Conservation (phyloP, 495 filamentous ascomycete species). For the Penicillium robsamsonii region DNA sequence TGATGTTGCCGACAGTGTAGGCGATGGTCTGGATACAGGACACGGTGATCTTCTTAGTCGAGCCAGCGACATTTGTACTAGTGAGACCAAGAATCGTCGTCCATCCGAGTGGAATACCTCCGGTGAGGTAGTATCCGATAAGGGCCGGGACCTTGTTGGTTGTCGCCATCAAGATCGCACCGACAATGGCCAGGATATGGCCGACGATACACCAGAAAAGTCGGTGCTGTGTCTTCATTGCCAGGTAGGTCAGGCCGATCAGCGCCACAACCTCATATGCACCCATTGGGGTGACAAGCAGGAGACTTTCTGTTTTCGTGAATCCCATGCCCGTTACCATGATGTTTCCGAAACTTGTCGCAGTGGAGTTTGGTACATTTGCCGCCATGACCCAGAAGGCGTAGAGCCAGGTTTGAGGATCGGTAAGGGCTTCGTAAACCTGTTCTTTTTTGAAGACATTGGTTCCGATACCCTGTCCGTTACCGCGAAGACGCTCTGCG, state of each 20-base stretch:
- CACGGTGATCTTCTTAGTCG: constrained; percentile 60
- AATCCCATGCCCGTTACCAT: constrained; percentile 33
- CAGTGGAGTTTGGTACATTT: constrained; percentile 44
- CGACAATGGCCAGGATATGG: constrained; percentile 43
- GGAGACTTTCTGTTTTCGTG: constrained; percentile 48
- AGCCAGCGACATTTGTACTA: constrained; percentile 54
- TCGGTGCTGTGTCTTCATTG: constrained; percentile 45
- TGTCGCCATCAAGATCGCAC: constrained; percentile 52
- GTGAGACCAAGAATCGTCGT: constrained; percentile 51
- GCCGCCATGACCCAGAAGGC: constrained; percentile 50
- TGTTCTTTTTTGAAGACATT: constrained; percentile 59
- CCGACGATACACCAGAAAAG: constrained; percentile 25
- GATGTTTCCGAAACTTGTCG: constrained; percentile 33
- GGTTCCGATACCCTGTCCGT: constrained; percentile 59
- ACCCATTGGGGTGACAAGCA: constrained; percentile 59
- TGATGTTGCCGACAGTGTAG: constrained; percentile 58
- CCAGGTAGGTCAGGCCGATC: constrained; percentile 52
- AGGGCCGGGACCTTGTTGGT: constrained; percentile 24
- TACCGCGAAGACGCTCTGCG: constrained; percentile 54
- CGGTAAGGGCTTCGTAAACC: constrained; percentile 47
- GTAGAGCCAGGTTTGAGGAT: constrained; percentile 46
- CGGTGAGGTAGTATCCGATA: constrained; percentile 51
- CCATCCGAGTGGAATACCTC: constrained; percentile 38
- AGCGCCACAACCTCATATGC: constrained; percentile 57
- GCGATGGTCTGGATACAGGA: constrained; percentile 58